Evolutionary conservation across 164 flowering plant species (phyloP).

Genomic region (Magnolia sinica): DNA sequence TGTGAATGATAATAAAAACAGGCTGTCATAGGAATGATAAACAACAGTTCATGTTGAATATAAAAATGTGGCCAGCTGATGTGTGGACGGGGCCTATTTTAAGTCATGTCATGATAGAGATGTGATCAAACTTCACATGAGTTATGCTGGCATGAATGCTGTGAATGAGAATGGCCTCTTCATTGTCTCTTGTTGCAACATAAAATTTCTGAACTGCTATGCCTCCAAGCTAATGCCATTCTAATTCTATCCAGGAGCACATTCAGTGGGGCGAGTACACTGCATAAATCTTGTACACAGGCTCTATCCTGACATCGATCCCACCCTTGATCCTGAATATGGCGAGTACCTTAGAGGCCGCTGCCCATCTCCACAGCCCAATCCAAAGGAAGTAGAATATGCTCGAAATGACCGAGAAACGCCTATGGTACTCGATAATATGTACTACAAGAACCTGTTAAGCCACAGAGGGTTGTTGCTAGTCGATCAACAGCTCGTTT

Average conservation of each 20-base stretch:
- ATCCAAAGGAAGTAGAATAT: slow-evolving; percentile 57
- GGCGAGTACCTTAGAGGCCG: slow-evolving; percentile 61
- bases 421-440: slow-evolving; percentile 74
- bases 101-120: no score
- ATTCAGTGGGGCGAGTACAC: slow-evolving; percentile 85
- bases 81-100: no score
- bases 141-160: no score
- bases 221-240: no score
- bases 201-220: background rate
- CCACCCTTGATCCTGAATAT: slow-evolving; percentile 65
- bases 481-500: slow-evolving; percentile 58
- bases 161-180: no score
- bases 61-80: no score
- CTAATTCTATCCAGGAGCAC: slow-evolving; percentile 55
- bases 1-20: no score
- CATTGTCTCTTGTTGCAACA: no score
- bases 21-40: no score
- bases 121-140: no score
- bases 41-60: no score
- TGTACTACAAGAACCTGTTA: slow-evolving; percentile 73
- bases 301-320: slow-evolving; percentile 77
- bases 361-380: slow-evolving; percentile 68
- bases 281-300: slow-evolving; percentile 65
- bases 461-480: slow-evolving; percentile 58
- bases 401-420: slow-evolving; percentile 68